Evolutionary conservation across 139 green algal genomes (phyloP), one percentile per base, ranked within the genome.

Genomic region (Asterochloris sp.): DNA sequence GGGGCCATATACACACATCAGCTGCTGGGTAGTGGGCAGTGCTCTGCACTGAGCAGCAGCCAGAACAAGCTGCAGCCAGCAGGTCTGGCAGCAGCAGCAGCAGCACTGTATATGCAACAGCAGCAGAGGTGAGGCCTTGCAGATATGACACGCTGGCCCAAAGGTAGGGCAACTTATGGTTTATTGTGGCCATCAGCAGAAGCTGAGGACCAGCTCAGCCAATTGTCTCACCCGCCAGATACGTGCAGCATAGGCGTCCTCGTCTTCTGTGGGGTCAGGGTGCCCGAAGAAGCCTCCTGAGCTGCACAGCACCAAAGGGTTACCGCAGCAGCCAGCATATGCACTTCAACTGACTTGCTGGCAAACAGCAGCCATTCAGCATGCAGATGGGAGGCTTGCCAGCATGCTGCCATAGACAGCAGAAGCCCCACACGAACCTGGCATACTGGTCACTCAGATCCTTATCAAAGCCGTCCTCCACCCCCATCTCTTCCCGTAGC

Each of bases 221-320:
- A 54, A 6, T 54, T 54, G 38, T 10, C 38, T 71, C 66, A 71
- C 66, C 4, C 21, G 62, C 77, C 77, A 81, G 77, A 81, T 81
- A 21, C 77, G 77, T 62, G 17, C 61, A 13, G 77, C 77, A 62
- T 74, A 81, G 14, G n/a, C 62, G 26, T 81, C 77, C 62, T 81
- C 77, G 27, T 81, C 77, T 74, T 81, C 77, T 19, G 77, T 28
- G 12, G 77, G 77, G 13, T 26, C 62, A 62, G 77, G 27, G 28
- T 73, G 62, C 62, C 61, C 62, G 74, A 81, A 81, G 63, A 81
- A 81, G 62, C 77, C 63, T n/a, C 62, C 77, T 63, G 73, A 81
- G 27, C 77, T 81, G 77, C 77, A 81, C 27, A 21, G 66, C 66
- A 71, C 19, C 21, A 26, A 8, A 71, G 2, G 4, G 66, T 2